phyloP scores from a whole-genome alignment of 1,284 basidiomycete genomes.

The Cutaneotrichosporon arboriforme region DNA sequence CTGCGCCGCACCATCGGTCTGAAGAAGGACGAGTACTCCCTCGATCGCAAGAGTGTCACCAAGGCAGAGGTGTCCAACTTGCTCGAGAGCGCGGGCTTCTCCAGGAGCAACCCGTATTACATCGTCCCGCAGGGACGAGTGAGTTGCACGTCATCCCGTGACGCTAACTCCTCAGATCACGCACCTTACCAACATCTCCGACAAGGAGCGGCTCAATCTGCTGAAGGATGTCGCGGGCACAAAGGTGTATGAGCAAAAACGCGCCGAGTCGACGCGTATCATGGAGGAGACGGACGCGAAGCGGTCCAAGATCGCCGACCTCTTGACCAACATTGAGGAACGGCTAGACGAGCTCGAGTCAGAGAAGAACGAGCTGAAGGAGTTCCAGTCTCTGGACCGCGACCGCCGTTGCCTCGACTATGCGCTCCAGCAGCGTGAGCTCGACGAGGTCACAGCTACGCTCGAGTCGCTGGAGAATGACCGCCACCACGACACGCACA shows the following conservation, averaged over 20 bases:
- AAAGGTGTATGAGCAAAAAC: slow-evolving; percentile 93
- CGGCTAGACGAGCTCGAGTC: slow-evolving; percentile 86
- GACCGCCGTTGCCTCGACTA: slow-evolving; percentile 94
- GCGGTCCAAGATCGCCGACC: slow-evolving; percentile 81
- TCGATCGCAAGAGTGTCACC: slow-evolving; percentile 84
- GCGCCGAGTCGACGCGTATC: slow-evolving; percentile 85
- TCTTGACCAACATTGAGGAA: slow-evolving; percentile 85
- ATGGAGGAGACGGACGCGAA: slow-evolving; percentile 96
- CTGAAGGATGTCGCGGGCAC: slow-evolving; percentile 98
- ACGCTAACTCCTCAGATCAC: slow-evolving; percentile 63
- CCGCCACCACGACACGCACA: slow-evolving; percentile 71
- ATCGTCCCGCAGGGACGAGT: slow-evolving; percentile 97
- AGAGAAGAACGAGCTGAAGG: slow-evolving; percentile 95
- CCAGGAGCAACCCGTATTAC: slow-evolving; percentile 95
- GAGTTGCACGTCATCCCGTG: slow-evolving; percentile 43
- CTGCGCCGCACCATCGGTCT: slow-evolving; percentile 89
- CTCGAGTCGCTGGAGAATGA: slow-evolving; percentile 73
- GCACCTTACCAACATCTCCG: slow-evolving; percentile 93
- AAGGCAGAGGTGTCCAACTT: slow-evolving; percentile 98
- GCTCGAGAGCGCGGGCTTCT: slow-evolving; percentile 92
- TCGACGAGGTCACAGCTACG: slow-evolving; percentile 78
- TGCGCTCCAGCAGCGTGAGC: slow-evolving; percentile 82
- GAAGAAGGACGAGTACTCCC: slow-evolving; percentile 97
- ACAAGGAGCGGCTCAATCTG: slow-evolving; percentile 84
- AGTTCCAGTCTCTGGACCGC: slow-evolving; percentile 92